Evolutionary conservation across 148 eudicot species (phyloP), one percentile per base, ranked within the genome.

Genomic region (Salicornia ramosissima): DNA sequence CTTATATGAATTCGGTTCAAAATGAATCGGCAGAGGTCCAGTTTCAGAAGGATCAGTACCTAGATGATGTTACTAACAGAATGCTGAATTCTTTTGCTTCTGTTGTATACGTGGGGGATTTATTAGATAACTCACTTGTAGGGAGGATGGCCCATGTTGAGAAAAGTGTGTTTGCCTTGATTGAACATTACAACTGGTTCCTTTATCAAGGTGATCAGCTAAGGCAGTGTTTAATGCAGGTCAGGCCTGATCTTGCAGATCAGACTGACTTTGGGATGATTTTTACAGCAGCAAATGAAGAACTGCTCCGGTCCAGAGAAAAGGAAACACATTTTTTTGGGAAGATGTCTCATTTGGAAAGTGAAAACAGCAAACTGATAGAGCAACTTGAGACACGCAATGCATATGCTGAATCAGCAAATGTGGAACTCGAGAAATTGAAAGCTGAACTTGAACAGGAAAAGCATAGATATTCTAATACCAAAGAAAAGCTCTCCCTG

Each of bases 401-500:
- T 67, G 76, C 74, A 67, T 46, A 58, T 26, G 64, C 79, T 16
- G 85, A 86, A 70, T 52, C 77, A 52, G 75, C 79, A 36, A 83
- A 80, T 82, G 81, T 75, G 53, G 96, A 90, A 76, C 77, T 85
- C 45, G 84, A 81, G 74, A 86, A 81, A 67, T 71, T 85, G 30
- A 82, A 78, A 80, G 84, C 83, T 55, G 97, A 94, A 84, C 84
- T 88, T 59, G 97, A 94, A 67, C 96, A 94, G 70, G 99, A 94
- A 81, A 94, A 74, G 80, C 79, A 72, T 30, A 84, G 83, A 59
- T 90, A 74, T 74, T 68, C 84, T 56, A 94, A 88, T 75, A 89
- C 96, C 34, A 94, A 94, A 74, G 97, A 94, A 85, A 94, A 94
- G 80, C 96, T 94, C 72, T 83, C 96, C 74, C 29, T 94, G 80